These are phyloP conservation scores for Boletus hoseneyae DNA, from an alignment of 1,284 basidiomycete species.

Conservation along the genomic window DNA sequence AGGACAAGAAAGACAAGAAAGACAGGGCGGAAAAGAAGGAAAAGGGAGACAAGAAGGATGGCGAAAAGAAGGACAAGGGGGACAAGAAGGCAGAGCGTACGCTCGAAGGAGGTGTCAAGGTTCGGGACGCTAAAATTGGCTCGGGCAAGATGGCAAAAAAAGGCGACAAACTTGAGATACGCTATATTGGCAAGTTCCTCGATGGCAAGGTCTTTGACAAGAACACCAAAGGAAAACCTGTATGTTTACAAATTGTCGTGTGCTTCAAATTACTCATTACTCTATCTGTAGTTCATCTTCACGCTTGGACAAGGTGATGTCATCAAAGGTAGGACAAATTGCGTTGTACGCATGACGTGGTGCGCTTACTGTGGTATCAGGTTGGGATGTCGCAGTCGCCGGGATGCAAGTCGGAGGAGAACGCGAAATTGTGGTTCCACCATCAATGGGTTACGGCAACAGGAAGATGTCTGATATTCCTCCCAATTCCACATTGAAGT, in stretches of 20 bases:
- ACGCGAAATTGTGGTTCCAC: slow-evolving; percentile 77
- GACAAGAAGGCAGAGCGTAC: slow-evolving; percentile 40
- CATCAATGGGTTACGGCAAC: slow-evolving; percentile 69
- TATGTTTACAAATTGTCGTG: slow-evolving; percentile 36
- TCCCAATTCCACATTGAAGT: slow-evolving; percentile 64
- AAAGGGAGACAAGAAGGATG: slow-evolving; percentile 33
- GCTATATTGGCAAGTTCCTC: slow-evolving; percentile 86
- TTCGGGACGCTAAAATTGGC: slow-evolving; percentile 78
- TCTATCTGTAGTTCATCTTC: slow-evolving; percentile 68
- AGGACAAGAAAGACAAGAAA: slow-evolving; percentile 36
- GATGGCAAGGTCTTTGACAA: slow-evolving; percentile 88
- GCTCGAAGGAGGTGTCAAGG: slow-evolving; percentile 73
- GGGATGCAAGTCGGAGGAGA: slow-evolving; percentile 95
- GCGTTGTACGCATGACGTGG: not conserved
- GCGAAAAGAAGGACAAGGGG: slow-evolving; percentile 42
- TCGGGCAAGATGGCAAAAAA: slow-evolving; percentile 82
- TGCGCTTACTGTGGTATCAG: slow-evolving; percentile 35
- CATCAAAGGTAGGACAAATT: slow-evolving; percentile 65
- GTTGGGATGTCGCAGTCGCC: slow-evolving; percentile 89
- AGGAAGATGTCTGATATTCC: slow-evolving; percentile 54
- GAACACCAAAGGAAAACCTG: slow-evolving; percentile 86
- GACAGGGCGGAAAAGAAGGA: slow-evolving; percentile 39
- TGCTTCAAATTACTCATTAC: slow-evolving; percentile 6
- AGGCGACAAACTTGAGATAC: slow-evolving; percentile 82
- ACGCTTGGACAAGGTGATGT: slow-evolving; percentile 86